Evolutionary conservation across 2,329 filamentous ascomycete species (phyloP).

Genomic region (Colletotrichum sp.): DNA sequence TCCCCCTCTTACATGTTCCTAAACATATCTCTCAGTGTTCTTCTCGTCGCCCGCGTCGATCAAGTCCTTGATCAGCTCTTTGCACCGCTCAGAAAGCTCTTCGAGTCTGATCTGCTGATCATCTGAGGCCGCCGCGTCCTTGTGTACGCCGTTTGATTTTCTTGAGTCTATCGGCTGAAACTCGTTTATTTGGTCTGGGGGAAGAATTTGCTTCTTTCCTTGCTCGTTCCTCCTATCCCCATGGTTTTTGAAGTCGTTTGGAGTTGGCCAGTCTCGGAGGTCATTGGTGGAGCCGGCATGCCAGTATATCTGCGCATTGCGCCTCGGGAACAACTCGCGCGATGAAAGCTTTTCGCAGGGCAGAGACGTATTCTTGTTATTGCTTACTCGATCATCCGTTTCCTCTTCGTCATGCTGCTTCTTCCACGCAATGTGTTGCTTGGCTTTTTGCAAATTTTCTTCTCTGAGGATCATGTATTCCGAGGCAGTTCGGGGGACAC

Average conservation of each 20-base stretch:
- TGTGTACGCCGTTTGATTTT: not conserved
- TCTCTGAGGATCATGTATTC: not conserved
- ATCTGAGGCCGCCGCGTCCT: not conserved
- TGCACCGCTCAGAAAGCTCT: not conserved
- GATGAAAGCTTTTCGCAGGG: not conserved
- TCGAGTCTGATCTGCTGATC: not conserved
- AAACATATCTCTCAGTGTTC: not conserved
- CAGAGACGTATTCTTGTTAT: not conserved
- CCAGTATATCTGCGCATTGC: not conserved
- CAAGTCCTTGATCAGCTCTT: not conserved
- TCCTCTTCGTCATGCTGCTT: not conserved
- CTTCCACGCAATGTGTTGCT: not conserved
- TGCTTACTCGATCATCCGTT: not conserved
- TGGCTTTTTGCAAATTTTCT: not conserved
- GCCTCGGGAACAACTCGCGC: not conserved
- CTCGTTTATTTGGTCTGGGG: not conserved
- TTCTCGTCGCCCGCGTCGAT: not conserved
- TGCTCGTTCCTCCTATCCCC: not conserved
- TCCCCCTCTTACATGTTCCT: not conserved
- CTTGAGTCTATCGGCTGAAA: not conserved
- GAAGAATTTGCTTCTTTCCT: not conserved
- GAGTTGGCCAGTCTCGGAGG: not conserved
- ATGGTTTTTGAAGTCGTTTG: not conserved
- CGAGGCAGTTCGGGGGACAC: slow-evolving; percentile 31
- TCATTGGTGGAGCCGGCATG: not conserved